These are phyloP conservation scores for Fraxinus dipetala DNA, from an alignment of 305 asterid genomes.

Conservation along the genomic window DNA sequence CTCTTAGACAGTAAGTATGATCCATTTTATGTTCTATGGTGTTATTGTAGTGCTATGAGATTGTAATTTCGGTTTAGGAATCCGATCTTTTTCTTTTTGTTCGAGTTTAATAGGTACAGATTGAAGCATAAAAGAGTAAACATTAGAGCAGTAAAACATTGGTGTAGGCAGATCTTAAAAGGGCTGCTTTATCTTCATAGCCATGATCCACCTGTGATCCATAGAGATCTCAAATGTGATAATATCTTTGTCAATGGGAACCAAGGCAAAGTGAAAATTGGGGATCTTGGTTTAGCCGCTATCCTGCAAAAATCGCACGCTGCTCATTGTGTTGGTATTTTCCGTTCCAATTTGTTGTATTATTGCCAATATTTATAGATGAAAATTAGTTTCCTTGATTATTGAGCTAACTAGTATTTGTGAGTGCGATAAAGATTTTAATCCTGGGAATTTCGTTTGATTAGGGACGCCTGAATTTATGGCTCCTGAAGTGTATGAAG, in stretches of 20 bases:
- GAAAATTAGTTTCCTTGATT: neutral
- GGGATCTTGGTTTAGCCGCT: conserved; percentile 52
- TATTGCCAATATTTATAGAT: neutral
- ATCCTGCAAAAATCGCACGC: conserved; percentile 71
- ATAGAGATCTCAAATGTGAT: conserved; percentile 9
- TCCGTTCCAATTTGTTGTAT: neutral
- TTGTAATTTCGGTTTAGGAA: neutral
- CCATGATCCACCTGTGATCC: conserved; percentile 34
- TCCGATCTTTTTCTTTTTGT: neutral
- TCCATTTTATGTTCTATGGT: neutral
- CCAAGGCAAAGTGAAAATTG: neutral
- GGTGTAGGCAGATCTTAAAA: conserved; percentile 81
- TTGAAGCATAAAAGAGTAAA: conserved; percentile 71
- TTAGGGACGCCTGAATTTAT: conserved; percentile 77
- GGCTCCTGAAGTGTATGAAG: conserved; percentile 62
- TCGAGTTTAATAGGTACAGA: conserved; percentile 51
- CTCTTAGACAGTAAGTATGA: conserved; percentile 82
- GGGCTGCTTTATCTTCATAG: conserved; percentile 81
- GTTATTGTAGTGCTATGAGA: neutral
- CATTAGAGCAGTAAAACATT: conserved; percentile 75
- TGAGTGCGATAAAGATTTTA: neutral
- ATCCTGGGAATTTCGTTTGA: neutral
- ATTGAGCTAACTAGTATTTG: neutral
- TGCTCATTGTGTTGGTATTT: conserved; percentile 70
- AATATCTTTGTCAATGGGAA: conserved; percentile 6